Evolutionary conservation across 1,284 basidiomycete genomes (phyloP), one percentile per base, ranked within the genome.

Genomic region (Pholiota adiposa): DNA sequence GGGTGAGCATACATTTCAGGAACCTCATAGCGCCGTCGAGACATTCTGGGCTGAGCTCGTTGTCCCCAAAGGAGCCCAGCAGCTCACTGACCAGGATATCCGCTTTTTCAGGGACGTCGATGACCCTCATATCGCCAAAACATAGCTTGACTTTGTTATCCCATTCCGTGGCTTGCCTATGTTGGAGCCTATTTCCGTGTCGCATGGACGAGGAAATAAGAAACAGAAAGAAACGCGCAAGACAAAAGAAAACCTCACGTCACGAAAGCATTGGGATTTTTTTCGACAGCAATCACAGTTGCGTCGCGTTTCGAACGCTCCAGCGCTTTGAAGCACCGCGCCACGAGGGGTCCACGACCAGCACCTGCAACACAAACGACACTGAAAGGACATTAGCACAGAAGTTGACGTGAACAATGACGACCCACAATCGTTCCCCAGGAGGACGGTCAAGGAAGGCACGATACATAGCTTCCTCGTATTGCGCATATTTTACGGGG

Each of bases 71-170:
- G 7, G 93, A 96, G 4, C 97, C 97, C 62, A 99, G 76, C 18
- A 99, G 83, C 76, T 99, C 97, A 76, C 93, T 97, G 67, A 99
- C 90, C 54, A 99, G 82, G 62, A 99, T 94, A 73, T 99, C 97
- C 16, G 90, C 95, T 63, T 86, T 83, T 64, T 97, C 94, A 0
- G 93, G 90, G 0, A 97, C 77, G 2, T 88, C 80, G 21, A 96
- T 77, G 5, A 80, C 79, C 21, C 97, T 84, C 97, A 99, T 99
- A 74, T 99, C 97, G 4, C 97, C 96, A 71, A 90, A 93, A 23
- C 97, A 72, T 29, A 99, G 82, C 58, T 88, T 77, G 54, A 99
- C 96, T 56, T 83, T 83, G 55, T 86, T 79, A 18, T 87, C 87
- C 97, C 97, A 99, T 75, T 98, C 94, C 21, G 77, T 79, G 19